A percentile compares a stretch with the other conserved stretches of the same genome.
Evolutionary conservation across 768 basidiomycete species (phyloP).

Genomic region (Collybia mongolica): DNA sequence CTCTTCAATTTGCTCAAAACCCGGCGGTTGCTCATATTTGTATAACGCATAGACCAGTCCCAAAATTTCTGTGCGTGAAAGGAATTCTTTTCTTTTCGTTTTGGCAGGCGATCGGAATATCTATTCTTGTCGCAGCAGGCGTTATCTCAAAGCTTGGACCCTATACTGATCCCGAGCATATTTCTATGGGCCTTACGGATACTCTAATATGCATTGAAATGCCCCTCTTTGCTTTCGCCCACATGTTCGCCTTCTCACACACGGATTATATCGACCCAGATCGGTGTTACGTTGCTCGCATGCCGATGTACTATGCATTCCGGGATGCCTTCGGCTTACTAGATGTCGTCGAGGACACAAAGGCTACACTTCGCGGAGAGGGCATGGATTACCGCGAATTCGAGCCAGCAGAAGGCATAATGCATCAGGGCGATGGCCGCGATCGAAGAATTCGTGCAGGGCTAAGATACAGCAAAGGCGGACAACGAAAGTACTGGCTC

Average conservation of each 20-base stretch:
- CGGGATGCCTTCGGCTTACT: constrained; percentile 84
- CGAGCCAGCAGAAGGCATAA: constrained; percentile 91
- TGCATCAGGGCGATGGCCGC: constrained; percentile 87
- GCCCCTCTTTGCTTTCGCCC: constrained; percentile 95
- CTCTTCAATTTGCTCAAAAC: background rate
- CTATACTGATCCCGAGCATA: constrained; percentile 85
- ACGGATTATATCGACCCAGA: constrained; percentile 74
- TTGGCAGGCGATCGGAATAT: constrained; percentile 91
- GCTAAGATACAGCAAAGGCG: constrained; percentile 88
- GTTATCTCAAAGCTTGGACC: constrained; percentile 79
- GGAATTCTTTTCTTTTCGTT: constrained; percentile 98
- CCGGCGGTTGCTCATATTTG: constrained; percentile 1
- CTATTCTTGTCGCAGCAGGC: constrained; percentile 82
- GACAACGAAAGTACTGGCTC: constrained; percentile 94
- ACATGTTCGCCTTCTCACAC: constrained; percentile 92
- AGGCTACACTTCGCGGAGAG: constrained; percentile 78
- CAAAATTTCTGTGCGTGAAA: constrained; percentile 98
- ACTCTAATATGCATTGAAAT: constrained; percentile 94
- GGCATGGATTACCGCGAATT: constrained; percentile 97
- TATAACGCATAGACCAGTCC: constrained; percentile 63
- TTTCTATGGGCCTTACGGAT: constrained; percentile 89
- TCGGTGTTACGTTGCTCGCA: constrained; percentile 73
- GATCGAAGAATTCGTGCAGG: constrained; percentile 90
- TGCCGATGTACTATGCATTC: constrained; percentile 85
- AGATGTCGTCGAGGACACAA: constrained; percentile 86